phyloP scores from a whole-genome alignment of 495 filamentous ascomycete species.

The Wilcoxina mikolae region DNA sequence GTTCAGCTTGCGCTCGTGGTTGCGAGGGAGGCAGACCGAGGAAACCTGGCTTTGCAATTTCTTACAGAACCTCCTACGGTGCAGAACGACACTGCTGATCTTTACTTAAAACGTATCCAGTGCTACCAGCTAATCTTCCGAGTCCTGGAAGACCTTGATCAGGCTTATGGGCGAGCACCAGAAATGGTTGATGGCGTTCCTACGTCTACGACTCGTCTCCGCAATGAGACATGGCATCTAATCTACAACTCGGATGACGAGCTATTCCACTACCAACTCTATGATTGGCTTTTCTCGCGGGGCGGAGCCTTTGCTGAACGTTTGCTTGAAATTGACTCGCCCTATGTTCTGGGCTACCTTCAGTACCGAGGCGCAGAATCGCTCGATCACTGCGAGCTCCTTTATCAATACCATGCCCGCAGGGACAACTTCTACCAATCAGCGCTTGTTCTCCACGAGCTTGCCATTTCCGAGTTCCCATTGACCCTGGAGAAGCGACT shows the following conservation, averaged over 20 bases:
- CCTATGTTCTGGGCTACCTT: slow-evolving; percentile 76
- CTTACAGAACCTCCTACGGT: slow-evolving; percentile 43
- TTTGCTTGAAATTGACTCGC: slow-evolving; percentile 66
- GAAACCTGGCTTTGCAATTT: slow-evolving; percentile 67
- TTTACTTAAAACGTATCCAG: slow-evolving; percentile 53
- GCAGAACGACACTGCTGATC: slow-evolving; percentile 34
- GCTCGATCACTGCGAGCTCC: slow-evolving; percentile 67
- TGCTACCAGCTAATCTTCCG: slow-evolving; percentile 75
- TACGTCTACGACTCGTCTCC: slow-evolving; percentile 57
- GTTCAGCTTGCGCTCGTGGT: slow-evolving; percentile 74
- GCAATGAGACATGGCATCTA: slow-evolving; percentile 71
- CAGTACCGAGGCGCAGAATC: slow-evolving; percentile 52
- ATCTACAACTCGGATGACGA: slow-evolving; percentile 77
- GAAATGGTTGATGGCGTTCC: slow-evolving; percentile 62
- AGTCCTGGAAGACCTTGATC: slow-evolving; percentile 62
- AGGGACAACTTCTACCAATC: slow-evolving; percentile 67
- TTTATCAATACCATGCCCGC: slow-evolving; percentile 78
- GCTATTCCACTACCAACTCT: slow-evolving; percentile 83
- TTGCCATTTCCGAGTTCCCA: slow-evolving; percentile 65
- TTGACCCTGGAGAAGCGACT: slow-evolving; percentile 66
- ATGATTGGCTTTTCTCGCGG: slow-evolving; percentile 86
- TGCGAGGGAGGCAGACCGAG: slow-evolving; percentile 65
- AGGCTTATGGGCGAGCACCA: slow-evolving; percentile 45
- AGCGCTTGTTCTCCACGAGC: slow-evolving; percentile 65
- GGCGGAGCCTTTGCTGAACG: slow-evolving; percentile 54